Evolutionary conservation across 2,329 filamentous ascomycete genomes (phyloP), one percentile per base, ranked within the genome.

Genomic region (Trichoderma koningiopsis): DNA sequence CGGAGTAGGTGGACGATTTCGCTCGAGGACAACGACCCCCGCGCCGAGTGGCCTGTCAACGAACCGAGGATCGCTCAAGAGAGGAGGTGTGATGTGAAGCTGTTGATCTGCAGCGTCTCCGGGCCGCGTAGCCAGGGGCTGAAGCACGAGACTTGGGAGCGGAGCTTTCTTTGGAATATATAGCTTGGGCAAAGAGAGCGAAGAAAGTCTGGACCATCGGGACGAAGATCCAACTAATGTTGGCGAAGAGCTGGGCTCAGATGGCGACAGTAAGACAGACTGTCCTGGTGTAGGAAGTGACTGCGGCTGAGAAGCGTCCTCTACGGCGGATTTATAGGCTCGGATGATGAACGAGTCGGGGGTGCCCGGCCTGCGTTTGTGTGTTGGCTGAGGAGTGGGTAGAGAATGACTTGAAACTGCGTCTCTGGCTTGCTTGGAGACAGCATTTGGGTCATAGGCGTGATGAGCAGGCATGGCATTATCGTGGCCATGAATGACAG

Each of bases 381-480:
- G 70, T 10, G 35, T 40, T 5, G 70, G 49, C 11, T 24, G 61
- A 4, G 72, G 69, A 1, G 70, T 70, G 2, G 71, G 62, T 14
- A 71, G 70, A 1, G 69, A 56, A 29, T 53, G 68, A 13, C 37
- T 24, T 11, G 70, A 29, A 14, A 13, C n/a, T 2, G 19, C 58
- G 35, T 53, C 35, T 40, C 63, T 31, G n/a, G 40, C 57, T 31
- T 47, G 53, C 31, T 37, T 59, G 37, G 66, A 56, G 29, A 60
- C 24, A 13, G 62, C 31, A 22, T 37, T 37, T 5, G 70, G 62
- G 2, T 67, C 79, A 61, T 86, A 87, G 0, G 85, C 85, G 0
- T 81, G 82, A 70, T 87, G 85, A 0, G 83, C 78, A 0, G 84
- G 84, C 53, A 86, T 76, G 0, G 79, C 78, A 56, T 72, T 79